Conservation (phyloP, 2,329 filamentous ascomycete species). For the Colletotrichum karsti region DNA sequence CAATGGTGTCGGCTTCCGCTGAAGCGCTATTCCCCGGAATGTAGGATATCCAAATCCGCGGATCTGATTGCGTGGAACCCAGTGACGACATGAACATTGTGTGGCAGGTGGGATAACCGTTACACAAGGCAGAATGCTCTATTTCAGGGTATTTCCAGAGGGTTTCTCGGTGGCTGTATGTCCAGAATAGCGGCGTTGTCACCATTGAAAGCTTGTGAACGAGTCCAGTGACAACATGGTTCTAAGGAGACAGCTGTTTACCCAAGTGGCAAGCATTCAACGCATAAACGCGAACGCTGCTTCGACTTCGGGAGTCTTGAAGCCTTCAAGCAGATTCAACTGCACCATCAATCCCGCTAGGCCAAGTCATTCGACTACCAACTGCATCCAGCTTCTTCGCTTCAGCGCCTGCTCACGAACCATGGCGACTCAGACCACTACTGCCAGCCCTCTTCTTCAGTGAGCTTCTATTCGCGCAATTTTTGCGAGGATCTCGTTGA, state of each 20-base stretch:
- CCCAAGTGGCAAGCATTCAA: neutral
- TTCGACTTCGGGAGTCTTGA: neutral
- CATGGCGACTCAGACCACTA: neutral
- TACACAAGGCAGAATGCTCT: neutral
- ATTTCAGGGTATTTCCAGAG: neutral
- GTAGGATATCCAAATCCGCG: neutral
- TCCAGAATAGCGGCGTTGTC: neutral
- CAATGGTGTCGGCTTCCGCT: neutral
- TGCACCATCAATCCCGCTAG: neutral
- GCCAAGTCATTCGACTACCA: neutral
- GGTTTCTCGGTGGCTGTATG: neutral
- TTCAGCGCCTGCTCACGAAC: neutral
- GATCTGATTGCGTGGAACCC: neutral
- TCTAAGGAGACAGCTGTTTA: neutral
- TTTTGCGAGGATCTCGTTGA: constrained; percentile 9
- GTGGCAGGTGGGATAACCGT: neutral
- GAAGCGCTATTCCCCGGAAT: neutral
- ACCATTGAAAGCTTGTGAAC: neutral
- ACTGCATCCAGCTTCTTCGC: neutral
- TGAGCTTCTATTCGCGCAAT: neutral
- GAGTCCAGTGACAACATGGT: neutral
- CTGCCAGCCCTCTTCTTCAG: neutral
- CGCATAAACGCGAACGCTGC: neutral
- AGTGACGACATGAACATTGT: neutral
- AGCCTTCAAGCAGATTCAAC: neutral